Evolutionary conservation across 2,329 filamentous ascomycete species (phyloP), one percentile per base, ranked within the genome.

Genomic region (Anisogramma anomala): DNA sequence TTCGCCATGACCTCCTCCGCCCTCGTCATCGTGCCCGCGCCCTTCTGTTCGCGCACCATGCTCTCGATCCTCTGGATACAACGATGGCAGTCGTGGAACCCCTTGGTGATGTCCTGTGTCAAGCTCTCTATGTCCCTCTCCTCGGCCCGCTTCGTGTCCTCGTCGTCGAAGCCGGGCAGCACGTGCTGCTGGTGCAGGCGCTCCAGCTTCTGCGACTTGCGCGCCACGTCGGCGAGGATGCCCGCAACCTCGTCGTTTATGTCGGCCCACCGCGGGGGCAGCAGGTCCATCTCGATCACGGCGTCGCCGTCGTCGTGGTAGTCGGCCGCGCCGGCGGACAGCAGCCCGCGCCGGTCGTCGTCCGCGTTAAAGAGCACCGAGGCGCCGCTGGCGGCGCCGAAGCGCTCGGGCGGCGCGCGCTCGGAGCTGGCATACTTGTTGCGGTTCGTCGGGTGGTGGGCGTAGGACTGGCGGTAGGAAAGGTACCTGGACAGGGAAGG

Each of bases 381-480:
- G 53, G 69, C 62, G 42, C 73, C 63, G 42, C 68, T 53, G 37
- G 54, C 51, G 17, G 56, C 52, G 47, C 59, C 55, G 53, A 72
- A 71, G 49, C 60, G 58, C 51, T 79, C 75, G 49, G 69, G 67
- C 27, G 69, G 67, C 27, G 13, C 11, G 60, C 70, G 71, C 68
- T 76, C 73, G 53, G 64, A 60, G 53, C 70, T 65, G 43, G 73
- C 66, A 66, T 82, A 83, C 54, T 80, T 80, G 51, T 79, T 77
- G 65, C 87, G 86, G 66, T 93, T 88, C 47, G 79, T 76, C 40
- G 91, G 91, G 60, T 95, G 88, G 63, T 96, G 91, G 55, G 87
- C 79, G 65, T 95, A 96, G 55, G 89, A 96, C 68, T 98, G 91
- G 57, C 91, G 88, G 72, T 96, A 98, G 63, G 91, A 96, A 61